phyloP scores from a whole-genome alignment of 2,329 filamentous ascomycete species.

The Ophioceras dolichostomum region DNA sequence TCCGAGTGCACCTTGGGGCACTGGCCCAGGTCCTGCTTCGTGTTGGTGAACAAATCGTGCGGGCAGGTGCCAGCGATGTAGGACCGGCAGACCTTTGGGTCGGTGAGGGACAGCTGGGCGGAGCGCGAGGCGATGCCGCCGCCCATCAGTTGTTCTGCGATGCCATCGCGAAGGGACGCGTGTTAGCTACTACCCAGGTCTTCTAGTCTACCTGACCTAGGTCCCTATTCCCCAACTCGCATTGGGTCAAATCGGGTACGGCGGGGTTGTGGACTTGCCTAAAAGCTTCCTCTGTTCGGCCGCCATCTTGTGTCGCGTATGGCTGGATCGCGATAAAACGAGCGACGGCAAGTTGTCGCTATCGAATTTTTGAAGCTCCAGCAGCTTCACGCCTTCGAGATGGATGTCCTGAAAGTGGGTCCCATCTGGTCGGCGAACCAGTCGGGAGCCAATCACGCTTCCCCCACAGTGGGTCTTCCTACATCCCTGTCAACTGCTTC shows the following conservation, averaged over 20 bases:
- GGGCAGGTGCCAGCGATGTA: slow-evolving; percentile 91
- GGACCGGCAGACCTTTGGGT: slow-evolving; percentile 88
- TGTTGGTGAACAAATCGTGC: slow-evolving; percentile 98
- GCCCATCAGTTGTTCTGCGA: slow-evolving; percentile 80
- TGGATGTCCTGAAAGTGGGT: too few species aligned
- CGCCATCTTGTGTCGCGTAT: slow-evolving; percentile 60
- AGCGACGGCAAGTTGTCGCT: too few species aligned
- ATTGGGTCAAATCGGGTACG: neutral
- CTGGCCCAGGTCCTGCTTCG: slow-evolving; percentile 88
- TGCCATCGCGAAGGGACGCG: neutral
- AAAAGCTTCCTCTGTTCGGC: slow-evolving; percentile 97
- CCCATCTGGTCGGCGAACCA: too few species aligned
- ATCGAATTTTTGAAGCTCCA: too few species aligned
- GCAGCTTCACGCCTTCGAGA: too few species aligned
- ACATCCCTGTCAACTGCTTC: too few species aligned
- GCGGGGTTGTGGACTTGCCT: slow-evolving; percentile 27
- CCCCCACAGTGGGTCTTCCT: neutral
- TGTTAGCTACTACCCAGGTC: neutral
- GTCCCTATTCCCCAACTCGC: neutral
- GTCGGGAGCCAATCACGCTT: neutral
- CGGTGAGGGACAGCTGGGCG: slow-evolving; percentile 75
- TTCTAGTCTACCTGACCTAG: neutral
- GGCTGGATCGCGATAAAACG: too few species aligned
- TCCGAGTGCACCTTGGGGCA: slow-evolving; percentile 86
- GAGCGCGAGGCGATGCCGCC: slow-evolving; percentile 60